Evolutionary conservation across 768 basidiomycete genomes (phyloP).

Genomic region (Kwoniella newhampshirensis): DNA sequence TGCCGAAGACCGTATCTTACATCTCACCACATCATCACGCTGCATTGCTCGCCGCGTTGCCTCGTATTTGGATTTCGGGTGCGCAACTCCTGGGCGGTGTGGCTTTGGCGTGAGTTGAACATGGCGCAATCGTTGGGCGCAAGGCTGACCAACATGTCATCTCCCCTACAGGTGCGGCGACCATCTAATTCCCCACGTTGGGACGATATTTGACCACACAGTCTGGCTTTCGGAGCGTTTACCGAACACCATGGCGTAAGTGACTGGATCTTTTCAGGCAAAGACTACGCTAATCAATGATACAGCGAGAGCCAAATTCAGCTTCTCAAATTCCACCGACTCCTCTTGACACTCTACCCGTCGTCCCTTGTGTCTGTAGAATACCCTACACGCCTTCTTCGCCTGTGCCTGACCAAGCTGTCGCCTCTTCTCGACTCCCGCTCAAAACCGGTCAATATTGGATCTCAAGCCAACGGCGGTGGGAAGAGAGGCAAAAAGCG

Average conservation of each 20-base stretch:
- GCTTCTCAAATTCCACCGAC: constrained; percentile 37
- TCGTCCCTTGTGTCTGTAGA: constrained; percentile 28
- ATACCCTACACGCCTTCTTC: constrained; percentile 42
- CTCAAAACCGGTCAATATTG: constrained; percentile 12
- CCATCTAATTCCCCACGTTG: constrained; percentile 48
- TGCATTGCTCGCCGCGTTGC: constrained; percentile 31
- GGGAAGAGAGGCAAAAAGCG: constrained; percentile 52
- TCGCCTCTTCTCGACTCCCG: constrained; percentile 26
- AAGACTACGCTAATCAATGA: neutral
- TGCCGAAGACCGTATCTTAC: constrained; percentile 34
- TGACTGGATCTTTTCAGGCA: neutral
- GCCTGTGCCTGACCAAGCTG: constrained; percentile 27
- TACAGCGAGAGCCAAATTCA: constrained; percentile 30
- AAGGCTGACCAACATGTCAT: neutral
- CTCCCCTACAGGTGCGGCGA: constrained; percentile 36
- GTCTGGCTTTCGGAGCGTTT: constrained; percentile 45
- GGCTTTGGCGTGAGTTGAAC: constrained; percentile 32
- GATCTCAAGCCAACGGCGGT: constrained; percentile 7
- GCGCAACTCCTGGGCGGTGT: constrained; percentile 29
- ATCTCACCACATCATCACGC: constrained; percentile 44
- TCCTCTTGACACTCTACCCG: constrained; percentile 38
- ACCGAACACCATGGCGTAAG: constrained; percentile 31
- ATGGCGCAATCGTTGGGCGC: neutral
- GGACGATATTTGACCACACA: constrained; percentile 46
- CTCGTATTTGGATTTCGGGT: constrained; percentile 39